These are phyloP conservation scores for Mucor plumbeus DNA, from an alignment of 371 early-diverging fungal genomes.

Conservation along the genomic window DNA sequence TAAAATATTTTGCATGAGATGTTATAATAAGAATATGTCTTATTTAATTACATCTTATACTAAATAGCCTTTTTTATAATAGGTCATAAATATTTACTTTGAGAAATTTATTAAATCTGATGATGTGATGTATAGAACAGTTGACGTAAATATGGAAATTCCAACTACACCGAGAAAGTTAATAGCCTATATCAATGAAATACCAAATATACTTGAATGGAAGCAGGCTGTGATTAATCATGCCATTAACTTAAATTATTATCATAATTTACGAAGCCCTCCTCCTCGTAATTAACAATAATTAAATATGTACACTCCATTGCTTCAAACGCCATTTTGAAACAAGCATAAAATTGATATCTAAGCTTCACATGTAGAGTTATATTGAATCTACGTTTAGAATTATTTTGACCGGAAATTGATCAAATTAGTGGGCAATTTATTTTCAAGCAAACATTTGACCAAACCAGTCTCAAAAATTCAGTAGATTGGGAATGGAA, in stretches of 20 bases:
- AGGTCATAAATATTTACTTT: slow-evolving; percentile 5
- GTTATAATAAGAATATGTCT: background rate
- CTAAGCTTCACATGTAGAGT: too few species aligned
- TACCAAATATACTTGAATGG: slow-evolving; percentile 16
- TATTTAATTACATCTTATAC: slow-evolving; percentile 10
- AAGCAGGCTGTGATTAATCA: slow-evolving; percentile 15
- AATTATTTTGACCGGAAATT: slow-evolving; percentile 23
- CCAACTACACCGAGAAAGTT: slow-evolving; percentile 18
- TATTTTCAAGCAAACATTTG: slow-evolving; percentile 12
- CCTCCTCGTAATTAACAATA: slow-evolving; percentile 15
- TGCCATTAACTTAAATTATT: slow-evolving; percentile 2
- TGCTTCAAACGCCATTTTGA: slow-evolving; percentile 17
- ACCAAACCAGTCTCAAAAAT: too few species aligned
- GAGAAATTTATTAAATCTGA: slow-evolving; percentile 1
- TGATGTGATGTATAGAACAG: slow-evolving; percentile 11
- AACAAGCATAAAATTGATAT: slow-evolving; percentile 20
- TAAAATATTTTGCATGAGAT: slow-evolving; percentile 15
- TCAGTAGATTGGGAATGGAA: too few species aligned
- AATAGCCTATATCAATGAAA: slow-evolving; percentile 11
- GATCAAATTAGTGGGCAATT: slow-evolving; percentile 18
- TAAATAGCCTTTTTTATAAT: slow-evolving; percentile 2
- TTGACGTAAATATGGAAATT: slow-evolving; percentile 16
- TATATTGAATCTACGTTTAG: slow-evolving; percentile 20
- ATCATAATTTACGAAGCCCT: slow-evolving; percentile 10
- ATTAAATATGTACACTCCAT: slow-evolving; percentile 22